Conservation (phyloP, 257 asterid genomes). For the Eustoma russellianum region DNA sequence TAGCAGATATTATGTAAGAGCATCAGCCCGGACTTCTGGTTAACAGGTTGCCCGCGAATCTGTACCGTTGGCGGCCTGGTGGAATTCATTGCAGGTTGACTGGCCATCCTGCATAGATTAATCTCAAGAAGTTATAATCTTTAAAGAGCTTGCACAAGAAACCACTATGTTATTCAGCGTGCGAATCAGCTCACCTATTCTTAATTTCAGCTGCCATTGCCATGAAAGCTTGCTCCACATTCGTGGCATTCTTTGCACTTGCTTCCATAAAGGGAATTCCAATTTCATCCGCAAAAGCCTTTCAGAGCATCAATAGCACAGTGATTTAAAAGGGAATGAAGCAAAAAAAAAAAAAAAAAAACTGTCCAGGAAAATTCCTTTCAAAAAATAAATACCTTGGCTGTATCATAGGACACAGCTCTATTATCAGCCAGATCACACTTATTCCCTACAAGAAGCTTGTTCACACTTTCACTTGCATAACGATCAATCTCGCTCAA, state of each 20-base stretch:
- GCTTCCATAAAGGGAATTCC: slow-evolving; percentile 85
- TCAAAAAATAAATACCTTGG: slow-evolving; percentile 36
- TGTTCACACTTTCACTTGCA: slow-evolving; percentile 78
- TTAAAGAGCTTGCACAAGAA: not conserved
- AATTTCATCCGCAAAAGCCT: slow-evolving; percentile 82
- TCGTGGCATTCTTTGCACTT: slow-evolving; percentile 61
- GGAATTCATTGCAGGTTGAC: slow-evolving; percentile 46
- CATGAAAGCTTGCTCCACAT: slow-evolving; percentile 85
- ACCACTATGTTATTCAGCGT: not conserved
- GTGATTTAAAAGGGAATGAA: not conserved
- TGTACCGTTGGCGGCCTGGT: slow-evolving; percentile 65
- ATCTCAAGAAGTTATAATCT: not conserved
- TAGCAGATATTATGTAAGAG: slow-evolving; percentile 29
- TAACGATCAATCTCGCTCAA: slow-evolving; percentile 73
- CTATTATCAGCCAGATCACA: slow-evolving; percentile 58
- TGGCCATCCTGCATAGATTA: slow-evolving; percentile 57
- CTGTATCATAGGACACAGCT: slow-evolving; percentile 66
- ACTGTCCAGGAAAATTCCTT: not conserved
- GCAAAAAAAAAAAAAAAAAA: no score
- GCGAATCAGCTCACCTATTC: slow-evolving; percentile 38
- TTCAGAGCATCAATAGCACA: slow-evolving; percentile 9
- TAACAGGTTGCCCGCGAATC: slow-evolving; percentile 71
- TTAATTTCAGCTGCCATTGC: slow-evolving; percentile 71
- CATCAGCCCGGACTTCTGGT: slow-evolving; percentile 74
- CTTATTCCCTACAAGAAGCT: slow-evolving; percentile 77